These are phyloP conservation scores for Eucalyptus viminalis DNA, from an alignment of 345 rosid species.

Conservation along the genomic window DNA sequence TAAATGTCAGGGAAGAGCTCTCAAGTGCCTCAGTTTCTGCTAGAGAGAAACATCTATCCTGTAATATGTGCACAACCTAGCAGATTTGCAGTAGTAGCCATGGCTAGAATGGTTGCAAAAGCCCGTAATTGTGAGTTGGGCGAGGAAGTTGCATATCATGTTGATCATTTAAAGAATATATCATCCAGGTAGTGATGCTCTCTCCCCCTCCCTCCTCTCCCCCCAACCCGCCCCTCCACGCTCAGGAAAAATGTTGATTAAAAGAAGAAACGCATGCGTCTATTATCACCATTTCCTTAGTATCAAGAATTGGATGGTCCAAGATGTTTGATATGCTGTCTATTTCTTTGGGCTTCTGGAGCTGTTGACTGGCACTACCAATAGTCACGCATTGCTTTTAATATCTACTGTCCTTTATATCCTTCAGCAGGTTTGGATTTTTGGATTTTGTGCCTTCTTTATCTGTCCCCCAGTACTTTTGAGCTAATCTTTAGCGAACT, in stretches of 20 bases:
- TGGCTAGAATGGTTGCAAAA: constrained; percentile 85
- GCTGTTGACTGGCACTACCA: background rate
- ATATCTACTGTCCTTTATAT: background rate
- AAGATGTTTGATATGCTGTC: background rate
- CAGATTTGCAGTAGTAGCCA: constrained; percentile 92
- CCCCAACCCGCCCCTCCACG: background rate
- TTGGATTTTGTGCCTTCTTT: background rate
- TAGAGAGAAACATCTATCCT: constrained; percentile 64
- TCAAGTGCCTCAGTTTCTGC: constrained; percentile 86
- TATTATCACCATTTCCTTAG: background rate
- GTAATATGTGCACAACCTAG: constrained; percentile 79
- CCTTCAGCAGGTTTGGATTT: background rate
- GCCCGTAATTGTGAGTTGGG: constrained; percentile 79
- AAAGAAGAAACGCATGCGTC: background rate
- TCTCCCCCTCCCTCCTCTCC: background rate
- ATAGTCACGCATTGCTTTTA: background rate
- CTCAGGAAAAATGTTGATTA: background rate
- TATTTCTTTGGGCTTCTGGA: background rate
- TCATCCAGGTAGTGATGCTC: constrained; percentile 31
- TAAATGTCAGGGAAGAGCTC: constrained; percentile 73
- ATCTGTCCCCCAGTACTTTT: background rate
- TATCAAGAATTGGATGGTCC: background rate
- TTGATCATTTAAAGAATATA: constrained; percentile 64
- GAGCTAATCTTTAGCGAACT: background rate
- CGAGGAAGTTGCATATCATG: constrained; percentile 82